A percentile compares a stretch with the other conserved stretches of the same genome.
Conservation (phyloP, 2,329 filamentous ascomycete genomes). For the Fusarium decemcellulare region DNA sequence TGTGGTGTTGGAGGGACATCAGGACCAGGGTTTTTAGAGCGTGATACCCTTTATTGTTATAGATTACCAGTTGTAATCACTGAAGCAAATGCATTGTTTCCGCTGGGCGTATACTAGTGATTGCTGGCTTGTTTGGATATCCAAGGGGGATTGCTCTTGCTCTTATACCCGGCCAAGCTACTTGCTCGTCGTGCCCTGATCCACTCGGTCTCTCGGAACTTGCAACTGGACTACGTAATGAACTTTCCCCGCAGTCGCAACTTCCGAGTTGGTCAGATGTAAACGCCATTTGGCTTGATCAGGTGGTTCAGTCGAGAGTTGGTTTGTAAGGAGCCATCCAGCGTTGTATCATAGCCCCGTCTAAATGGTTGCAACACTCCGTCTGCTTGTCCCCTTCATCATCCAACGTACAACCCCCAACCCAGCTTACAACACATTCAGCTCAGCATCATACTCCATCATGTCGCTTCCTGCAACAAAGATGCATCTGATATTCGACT, state of each 20-base stretch:
- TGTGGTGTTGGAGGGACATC: constrained; percentile 26
- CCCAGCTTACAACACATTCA: constrained; percentile 8
- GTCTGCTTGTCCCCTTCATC: constrained; percentile 10
- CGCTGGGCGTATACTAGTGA: not conserved
- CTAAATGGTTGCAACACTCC: constrained; percentile 22
- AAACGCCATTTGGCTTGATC: constrained; percentile 14
- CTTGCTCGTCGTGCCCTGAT: constrained; percentile 22
- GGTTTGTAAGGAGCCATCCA: not conserved
- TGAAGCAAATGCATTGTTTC: constrained; percentile 19
- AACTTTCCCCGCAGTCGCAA: constrained; percentile 36
- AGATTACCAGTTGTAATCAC: constrained; percentile 35
- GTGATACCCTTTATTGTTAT: constrained; percentile 45
- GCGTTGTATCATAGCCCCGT: constrained; percentile 1
- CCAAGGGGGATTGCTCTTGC: too few relatives aligned
- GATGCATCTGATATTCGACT: constrained; percentile 68
- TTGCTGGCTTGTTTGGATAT: constrained; percentile 2
- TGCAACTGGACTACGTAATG: constrained; percentile 38
- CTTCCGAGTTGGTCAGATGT: constrained; percentile 22
- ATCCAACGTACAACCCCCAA: constrained; percentile 3
- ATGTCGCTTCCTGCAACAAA: constrained; percentile 9
- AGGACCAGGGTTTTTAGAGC: constrained; percentile 44
- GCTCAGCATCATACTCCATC: not conserved
- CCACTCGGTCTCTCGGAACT: constrained; percentile 24
- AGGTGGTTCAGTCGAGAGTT: constrained; percentile 9
- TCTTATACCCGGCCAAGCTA: constrained; percentile 12